Conservation (phyloP, 352 stramenopile species). For the Phytopythium litorale region DNA sequence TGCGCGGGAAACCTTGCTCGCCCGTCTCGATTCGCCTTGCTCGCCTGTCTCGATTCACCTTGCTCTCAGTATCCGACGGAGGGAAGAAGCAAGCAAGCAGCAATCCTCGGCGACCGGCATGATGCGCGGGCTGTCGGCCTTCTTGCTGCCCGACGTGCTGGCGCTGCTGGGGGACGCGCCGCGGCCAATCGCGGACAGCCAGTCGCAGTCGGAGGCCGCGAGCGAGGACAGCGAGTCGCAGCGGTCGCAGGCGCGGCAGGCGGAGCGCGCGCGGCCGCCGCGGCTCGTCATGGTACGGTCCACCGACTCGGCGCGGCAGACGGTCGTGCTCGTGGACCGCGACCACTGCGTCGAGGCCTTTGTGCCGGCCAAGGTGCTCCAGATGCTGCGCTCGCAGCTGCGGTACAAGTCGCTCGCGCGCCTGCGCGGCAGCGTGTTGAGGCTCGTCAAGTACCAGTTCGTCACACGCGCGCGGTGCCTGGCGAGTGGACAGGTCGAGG, state of each 20-base stretch:
- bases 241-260: neutral
- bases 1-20: neutral
- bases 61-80: neutral
- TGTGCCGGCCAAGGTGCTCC: constrained; percentile 23
- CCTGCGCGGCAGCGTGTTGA: constrained; percentile 45
- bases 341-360: constrained; percentile 44
- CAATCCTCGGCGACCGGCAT: neutral
- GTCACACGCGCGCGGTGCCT: constrained; percentile 36
- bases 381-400: constrained; percentile 15
- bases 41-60: neutral
- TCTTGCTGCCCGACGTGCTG: constrained; percentile 55
- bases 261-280: constrained; percentile 7
- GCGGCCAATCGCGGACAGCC: constrained; percentile 17
- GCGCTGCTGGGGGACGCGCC: constrained; percentile 26
- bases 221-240: constrained; percentile 66
- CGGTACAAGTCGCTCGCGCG: constrained; percentile 32
- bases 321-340: constrained; percentile 48
- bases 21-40: neutral
- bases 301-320: constrained; percentile 36
- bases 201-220: constrained; percentile 29
- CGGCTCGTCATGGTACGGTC: constrained; percentile 51
- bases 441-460: constrained; percentile 63
- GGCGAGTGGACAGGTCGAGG: constrained; percentile 8
- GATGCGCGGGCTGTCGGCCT: constrained; percentile 22
- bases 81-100: neutral